These are phyloP conservation scores for Umbelopsis sp. DNA, from an alignment of 371 early-diverging fungal genomes.

Conservation along the genomic window DNA sequence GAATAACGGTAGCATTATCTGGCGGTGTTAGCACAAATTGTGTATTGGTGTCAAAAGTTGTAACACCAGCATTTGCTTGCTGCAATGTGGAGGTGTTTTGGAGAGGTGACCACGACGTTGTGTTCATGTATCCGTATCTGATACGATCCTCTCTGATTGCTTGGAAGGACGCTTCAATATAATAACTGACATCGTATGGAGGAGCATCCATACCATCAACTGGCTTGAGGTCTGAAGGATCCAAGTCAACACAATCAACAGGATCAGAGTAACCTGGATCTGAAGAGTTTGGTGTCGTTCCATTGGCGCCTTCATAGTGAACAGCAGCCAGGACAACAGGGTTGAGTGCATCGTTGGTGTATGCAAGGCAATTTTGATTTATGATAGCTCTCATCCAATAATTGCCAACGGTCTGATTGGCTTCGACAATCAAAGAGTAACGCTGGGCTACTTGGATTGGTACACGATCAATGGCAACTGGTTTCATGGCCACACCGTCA, in stretches of 20 bases:
- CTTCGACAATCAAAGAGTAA: constrained; percentile 42
- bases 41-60: neutral
- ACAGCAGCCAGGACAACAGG: constrained; percentile 29
- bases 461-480: constrained; percentile 30
- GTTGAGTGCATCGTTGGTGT: constrained; percentile 25
- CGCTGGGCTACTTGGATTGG: constrained; percentile 43
- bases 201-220: neutral
- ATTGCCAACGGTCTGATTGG: constrained; percentile 35
- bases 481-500: constrained; percentile 40
- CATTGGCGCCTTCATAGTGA: constrained; percentile 35
- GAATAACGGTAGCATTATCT: neutral
- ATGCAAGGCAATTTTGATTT: constrained; percentile 29
- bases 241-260: constrained; percentile 1
- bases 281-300: neutral
- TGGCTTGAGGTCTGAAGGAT: neutral
- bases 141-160: neutral
- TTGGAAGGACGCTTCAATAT: neutral
- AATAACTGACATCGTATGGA: constrained; percentile 5
- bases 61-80: neutral
- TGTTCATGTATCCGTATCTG: neutral
- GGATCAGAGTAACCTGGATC: neutral
- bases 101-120: constrained; percentile 10
- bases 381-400: constrained; percentile 40
- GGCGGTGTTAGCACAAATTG: constrained; percentile 14
- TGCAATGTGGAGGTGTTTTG: constrained; percentile 1